Base-by-base conservation (phyloP, 305 asterid genomes). In the Striga hermonthica region DNA sequence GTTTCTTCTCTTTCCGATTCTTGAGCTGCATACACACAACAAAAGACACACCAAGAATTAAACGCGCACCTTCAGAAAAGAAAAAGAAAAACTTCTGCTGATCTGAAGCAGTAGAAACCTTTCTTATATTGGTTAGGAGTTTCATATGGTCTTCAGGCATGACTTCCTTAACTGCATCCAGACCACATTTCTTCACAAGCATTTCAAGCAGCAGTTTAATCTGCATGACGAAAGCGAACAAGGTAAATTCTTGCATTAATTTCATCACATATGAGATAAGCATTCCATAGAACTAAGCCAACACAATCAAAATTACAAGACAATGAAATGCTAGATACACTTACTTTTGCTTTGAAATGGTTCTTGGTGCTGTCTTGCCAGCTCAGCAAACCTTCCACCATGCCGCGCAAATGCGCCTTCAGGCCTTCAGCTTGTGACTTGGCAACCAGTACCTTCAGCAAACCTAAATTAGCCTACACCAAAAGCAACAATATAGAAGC, bases 121-220 rank as follows among this genome's bases (percentile, higher is more conserved):
- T 93, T 83, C 97, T 82, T 67, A 90, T 93, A 72, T 93, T 93
- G 52, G 92, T 90, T 36, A 93, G 91, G 41, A 93, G 95, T 76
- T 88, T 93, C 88, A 86, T 80, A 78, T 90, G 97, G 76, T 85
- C 95, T 80, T 82, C 91, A 52, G 99, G 99, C 95, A 88, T 90
- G 65, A 90, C 99, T 71, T 74, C 72, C 82, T 82, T 88, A 44
- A 93, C 97, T 64, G 97, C 94, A 80, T 83, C 92, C 65, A 93
- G 28, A 36, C 99, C 99, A 72, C 97, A 93, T 82, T 88, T 93
- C 83, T 84, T 93, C 78, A 93, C 86, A 22, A 93, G 97, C 96
- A 93, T 93, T 76, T 86, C 96, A 71, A 93, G 80, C 35, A 93
- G 94, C 73, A 80, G 72, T 76, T 93, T 93, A 62, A 93, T 88